Conservation (phyloP, 2,329 filamentous ascomycete genomes). For the Fusarium coffeatum region DNA sequence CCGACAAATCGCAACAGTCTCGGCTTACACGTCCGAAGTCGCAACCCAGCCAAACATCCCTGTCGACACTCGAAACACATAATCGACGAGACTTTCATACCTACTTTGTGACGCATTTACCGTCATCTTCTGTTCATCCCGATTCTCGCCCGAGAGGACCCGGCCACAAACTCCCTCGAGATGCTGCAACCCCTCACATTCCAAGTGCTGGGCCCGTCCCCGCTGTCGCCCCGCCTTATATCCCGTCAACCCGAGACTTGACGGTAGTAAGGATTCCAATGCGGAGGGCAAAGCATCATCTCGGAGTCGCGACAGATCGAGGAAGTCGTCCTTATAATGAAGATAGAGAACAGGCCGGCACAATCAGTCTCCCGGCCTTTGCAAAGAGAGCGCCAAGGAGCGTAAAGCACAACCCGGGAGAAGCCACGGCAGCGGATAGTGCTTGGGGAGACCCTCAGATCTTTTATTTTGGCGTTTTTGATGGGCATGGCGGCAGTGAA, state of each 20-base stretch:
- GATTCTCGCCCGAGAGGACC: conserved; percentile 76
- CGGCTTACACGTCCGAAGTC: conserved; percentile 20
- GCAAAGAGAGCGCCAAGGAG: conserved; percentile 82
- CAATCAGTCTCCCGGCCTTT: conserved; percentile 92
- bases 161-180: conserved; percentile 87
- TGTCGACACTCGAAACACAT: conserved; percentile 18
- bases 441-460: conserved; percentile 91
- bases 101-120: conserved; percentile 96
- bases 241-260: conserved; percentile 74
- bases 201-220: conserved; percentile 65
- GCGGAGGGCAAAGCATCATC: conserved; percentile 94
- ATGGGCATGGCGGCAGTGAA: conserved; percentile 91
- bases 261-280: conserved; percentile 96
- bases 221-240: conserved; percentile 68
- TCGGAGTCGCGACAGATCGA: conserved; percentile 81
- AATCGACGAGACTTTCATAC: conserved; percentile 78
- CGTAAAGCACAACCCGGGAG: conserved; percentile 62
- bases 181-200: conserved; percentile 83
- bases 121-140: conserved; percentile 91
- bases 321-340: conserved; percentile 92
- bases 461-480: conserved; percentile 97
- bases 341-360: conserved; percentile 93
- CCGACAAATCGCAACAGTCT: conserved; percentile 23
- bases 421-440: conserved; percentile 77
- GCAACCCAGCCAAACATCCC: conserved; percentile 9